phyloP scores from a whole-genome alignment of 2,329 filamentous ascomycete genomes.

The Aspergillus awamori region DNA sequence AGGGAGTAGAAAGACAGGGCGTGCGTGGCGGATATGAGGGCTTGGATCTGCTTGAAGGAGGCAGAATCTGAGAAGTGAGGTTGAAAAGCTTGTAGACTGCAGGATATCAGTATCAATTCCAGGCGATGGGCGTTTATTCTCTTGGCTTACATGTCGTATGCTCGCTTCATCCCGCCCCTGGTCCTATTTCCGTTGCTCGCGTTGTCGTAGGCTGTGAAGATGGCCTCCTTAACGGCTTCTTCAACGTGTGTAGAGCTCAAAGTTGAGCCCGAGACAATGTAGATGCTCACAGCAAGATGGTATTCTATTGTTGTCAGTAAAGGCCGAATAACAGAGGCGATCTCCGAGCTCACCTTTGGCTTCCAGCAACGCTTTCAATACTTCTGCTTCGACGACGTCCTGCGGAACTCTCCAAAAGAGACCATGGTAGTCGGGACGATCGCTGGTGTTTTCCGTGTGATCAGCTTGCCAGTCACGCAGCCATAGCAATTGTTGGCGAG shows the following conservation, averaged over 20 bases:
- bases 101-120: neutral
- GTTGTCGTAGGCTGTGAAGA: slow-evolving; percentile 63
- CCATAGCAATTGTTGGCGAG: slow-evolving; percentile 60
- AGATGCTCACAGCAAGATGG: slow-evolving; percentile 46
- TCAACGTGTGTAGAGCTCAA: slow-evolving; percentile 54
- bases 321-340: neutral
- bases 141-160: slow-evolving; percentile 56
- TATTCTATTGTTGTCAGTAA: slow-evolving; percentile 40
- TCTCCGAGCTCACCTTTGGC: slow-evolving; percentile 40
- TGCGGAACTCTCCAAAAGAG: slow-evolving; percentile 54
- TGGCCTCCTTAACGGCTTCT: slow-evolving; percentile 53
- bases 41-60: slow-evolving; percentile 49
- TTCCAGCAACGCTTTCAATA: slow-evolving; percentile 59
- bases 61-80: slow-evolving; percentile 45
- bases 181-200: slow-evolving; percentile 67
- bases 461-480: slow-evolving; percentile 60
- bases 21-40: slow-evolving; percentile 64
- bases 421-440: slow-evolving; percentile 43
- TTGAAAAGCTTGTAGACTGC: slow-evolving; percentile 47
- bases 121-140: neutral
- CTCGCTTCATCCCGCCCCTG: slow-evolving; percentile 64
- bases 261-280: slow-evolving; percentile 36
- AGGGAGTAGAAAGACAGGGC: slow-evolving; percentile 67
- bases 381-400: slow-evolving; percentile 57
- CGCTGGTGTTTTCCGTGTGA: slow-evolving; percentile 19